phyloP scores from a whole-genome alignment of 2,329 filamentous ascomycete genomes.

The Teratosphaeria zuluensis region DNA sequence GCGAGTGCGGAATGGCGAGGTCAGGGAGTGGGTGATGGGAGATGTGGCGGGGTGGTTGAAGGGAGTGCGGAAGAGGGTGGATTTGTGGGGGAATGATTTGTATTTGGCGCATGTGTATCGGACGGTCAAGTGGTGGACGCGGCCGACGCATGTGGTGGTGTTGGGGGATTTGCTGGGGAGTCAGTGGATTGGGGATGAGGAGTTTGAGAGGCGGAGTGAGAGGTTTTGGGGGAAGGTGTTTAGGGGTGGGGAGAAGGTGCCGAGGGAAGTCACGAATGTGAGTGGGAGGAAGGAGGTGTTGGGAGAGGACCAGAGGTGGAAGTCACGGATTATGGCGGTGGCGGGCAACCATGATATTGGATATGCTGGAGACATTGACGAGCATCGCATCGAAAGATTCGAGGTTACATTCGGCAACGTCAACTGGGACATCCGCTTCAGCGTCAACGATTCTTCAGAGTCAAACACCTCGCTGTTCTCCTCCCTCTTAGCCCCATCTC shows the following conservation, averaged over 20 bases:
- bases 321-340: constrained; percentile 72
- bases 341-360: constrained; percentile 95
- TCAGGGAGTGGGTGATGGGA: constrained; percentile 24
- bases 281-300: constrained; percentile 29
- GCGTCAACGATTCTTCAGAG: constrained; percentile 22
- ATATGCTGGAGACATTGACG: constrained; percentile 82
- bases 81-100: constrained; percentile 86
- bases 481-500: constrained; percentile 7
- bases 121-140: constrained; percentile 70
- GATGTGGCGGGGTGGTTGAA: constrained; percentile 61
- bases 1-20: constrained; percentile 5
- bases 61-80: constrained; percentile 66
- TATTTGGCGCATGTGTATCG: constrained; percentile 92
- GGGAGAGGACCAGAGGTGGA: constrained; percentile 51
- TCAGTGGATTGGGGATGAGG: constrained; percentile 82
- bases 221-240: constrained; percentile 21
- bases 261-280: constrained; percentile 21
- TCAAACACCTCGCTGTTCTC: background rate
- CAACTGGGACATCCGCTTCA: constrained; percentile 79
- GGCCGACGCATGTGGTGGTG: constrained; percentile 78
- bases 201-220: constrained; percentile 62
- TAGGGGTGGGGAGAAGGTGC: constrained; percentile 15
- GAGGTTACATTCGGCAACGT: constrained; percentile 75
- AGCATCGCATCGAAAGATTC: constrained; percentile 67
- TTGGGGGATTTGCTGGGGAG: constrained; percentile 87